These are phyloP conservation scores for Oehlia diaphana DNA, from an alignment of 192 early-diverging fungal species.

Conservation along the genomic window DNA sequence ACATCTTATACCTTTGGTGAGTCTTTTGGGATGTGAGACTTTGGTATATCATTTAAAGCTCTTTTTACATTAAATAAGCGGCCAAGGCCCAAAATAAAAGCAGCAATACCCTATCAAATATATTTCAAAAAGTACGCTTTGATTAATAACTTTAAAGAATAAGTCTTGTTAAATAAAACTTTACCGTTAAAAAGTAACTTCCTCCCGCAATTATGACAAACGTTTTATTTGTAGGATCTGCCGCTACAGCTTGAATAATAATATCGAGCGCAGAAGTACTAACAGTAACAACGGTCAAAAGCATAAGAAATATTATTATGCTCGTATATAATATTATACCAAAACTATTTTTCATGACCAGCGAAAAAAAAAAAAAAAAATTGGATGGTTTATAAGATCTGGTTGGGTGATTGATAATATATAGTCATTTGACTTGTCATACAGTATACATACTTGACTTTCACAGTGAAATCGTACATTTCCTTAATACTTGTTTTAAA, in stretches of 20 bases:
- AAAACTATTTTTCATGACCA: not conserved
- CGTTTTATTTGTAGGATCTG: not conserved
- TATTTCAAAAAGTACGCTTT: not conserved
- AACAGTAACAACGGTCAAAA: slow-evolving; percentile 4
- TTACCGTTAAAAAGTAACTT: slow-evolving; percentile 12
- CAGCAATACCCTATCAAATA: slow-evolving; percentile 42
- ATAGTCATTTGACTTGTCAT: too few relatives aligned
- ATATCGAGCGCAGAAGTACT: slow-evolving; percentile 9
- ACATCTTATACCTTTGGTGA: slow-evolving; percentile 45
- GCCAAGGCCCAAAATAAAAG: slow-evolving; percentile 50
- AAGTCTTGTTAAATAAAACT: not conserved
- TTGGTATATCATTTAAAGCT: slow-evolving; percentile 53
- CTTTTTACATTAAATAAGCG: slow-evolving; percentile 49
- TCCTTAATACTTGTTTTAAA: too few relatives aligned
- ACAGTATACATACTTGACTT: too few relatives aligned
- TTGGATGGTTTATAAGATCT: too few relatives aligned
- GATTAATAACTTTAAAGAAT: not conserved
- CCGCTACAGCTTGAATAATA: not conserved
- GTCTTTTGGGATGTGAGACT: slow-evolving; percentile 50
- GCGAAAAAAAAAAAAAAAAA: too few relatives aligned
- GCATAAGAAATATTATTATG: slow-evolving; percentile 8
- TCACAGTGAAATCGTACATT: too few relatives aligned
- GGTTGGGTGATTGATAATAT: too few relatives aligned
- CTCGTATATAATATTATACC: slow-evolving; percentile 13
- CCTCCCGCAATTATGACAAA: not conserved